Evolutionary conservation across 2,329 filamentous ascomycete species (phyloP).

Genomic region (Stachybotrys echinatus): DNA sequence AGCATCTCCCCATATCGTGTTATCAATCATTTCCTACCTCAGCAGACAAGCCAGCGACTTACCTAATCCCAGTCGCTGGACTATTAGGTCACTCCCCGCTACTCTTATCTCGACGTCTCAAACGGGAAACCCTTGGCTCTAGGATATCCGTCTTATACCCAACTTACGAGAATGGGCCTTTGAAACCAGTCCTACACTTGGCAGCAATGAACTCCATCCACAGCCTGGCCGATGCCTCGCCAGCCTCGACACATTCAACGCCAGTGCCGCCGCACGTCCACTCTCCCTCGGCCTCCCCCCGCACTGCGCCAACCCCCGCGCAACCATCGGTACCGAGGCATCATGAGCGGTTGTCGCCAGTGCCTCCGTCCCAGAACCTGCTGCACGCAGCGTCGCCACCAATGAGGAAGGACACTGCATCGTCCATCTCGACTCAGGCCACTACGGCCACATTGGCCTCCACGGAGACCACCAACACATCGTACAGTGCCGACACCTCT

Average conservation of each 20-base stretch:
- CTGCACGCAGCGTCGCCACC: slow-evolving; percentile 24
- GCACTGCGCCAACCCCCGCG: slow-evolving; percentile 4
- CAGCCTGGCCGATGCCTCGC: slow-evolving; percentile 25
- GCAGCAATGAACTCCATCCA: slow-evolving; percentile 33
- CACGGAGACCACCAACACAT: slow-evolving; percentile 43
- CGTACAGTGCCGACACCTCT: slow-evolving; percentile 49
- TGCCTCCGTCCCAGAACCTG: slow-evolving; percentile 16
- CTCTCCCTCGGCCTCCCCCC: not conserved
- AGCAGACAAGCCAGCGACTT: not conserved
- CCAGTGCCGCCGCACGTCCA: not conserved
- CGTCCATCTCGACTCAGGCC: slow-evolving; percentile 47
- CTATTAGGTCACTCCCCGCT: not conserved
- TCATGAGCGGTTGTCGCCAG: not conserved
- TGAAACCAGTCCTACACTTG: not conserved
- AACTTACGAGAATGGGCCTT: not conserved
- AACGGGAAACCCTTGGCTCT: not conserved
- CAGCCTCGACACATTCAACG: slow-evolving; percentile 5
- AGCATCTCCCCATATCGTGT: not conserved
- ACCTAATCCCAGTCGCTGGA: not conserved
- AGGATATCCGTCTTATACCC: slow-evolving; percentile 1
- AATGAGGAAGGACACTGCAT: slow-evolving; percentile 43
- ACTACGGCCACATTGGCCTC: slow-evolving; percentile 38
- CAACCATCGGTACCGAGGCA: not conserved
- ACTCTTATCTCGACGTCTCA: not conserved
- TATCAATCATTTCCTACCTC: not conserved